Conservation (phyloP, 371 early-diverging fungal genomes). For the Mucor velutinosus region DNA sequence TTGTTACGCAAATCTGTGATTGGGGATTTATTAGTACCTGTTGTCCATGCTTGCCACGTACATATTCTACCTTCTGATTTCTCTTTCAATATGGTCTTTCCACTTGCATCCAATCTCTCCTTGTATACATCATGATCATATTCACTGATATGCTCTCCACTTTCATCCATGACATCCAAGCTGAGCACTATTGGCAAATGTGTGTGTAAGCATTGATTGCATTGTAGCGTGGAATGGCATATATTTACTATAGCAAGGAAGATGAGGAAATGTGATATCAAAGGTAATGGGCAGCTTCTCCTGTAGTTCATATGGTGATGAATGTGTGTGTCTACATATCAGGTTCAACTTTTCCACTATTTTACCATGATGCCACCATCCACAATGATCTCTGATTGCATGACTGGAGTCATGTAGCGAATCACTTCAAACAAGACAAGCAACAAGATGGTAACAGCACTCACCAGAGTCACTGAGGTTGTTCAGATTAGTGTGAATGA, state of each 20-base stretch:
- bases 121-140: constrained; percentile 82
- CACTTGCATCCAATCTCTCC: constrained; percentile 71
- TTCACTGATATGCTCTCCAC: constrained; percentile 82
- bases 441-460: constrained; percentile 67
- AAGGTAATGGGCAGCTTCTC: constrained; percentile 86
- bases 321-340: not conserved
- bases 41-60: not conserved
- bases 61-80: constrained; percentile 45
- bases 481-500: not conserved
- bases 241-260: constrained; percentile 84
- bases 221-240: too few species aligned
- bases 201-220: not conserved
- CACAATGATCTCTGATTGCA: constrained; percentile 79
- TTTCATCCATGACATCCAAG: constrained; percentile 93
- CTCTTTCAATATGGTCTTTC: constrained; percentile 64
- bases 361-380: constrained; percentile 75
- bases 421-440: constrained; percentile 80
- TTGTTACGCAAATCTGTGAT: constrained; percentile 24
- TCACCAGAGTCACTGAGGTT: constrained; percentile 73
- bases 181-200: constrained; percentile 61
- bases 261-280: constrained; percentile 87
- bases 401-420: constrained; percentile 69
- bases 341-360: not conserved
- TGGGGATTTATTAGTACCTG: not conserved
- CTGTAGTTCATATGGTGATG: constrained; percentile 6